These are phyloP conservation scores for Podosphaera fusca DNA, from an alignment of 2,329 filamentous ascomycete genomes.

Conservation along the genomic window DNA sequence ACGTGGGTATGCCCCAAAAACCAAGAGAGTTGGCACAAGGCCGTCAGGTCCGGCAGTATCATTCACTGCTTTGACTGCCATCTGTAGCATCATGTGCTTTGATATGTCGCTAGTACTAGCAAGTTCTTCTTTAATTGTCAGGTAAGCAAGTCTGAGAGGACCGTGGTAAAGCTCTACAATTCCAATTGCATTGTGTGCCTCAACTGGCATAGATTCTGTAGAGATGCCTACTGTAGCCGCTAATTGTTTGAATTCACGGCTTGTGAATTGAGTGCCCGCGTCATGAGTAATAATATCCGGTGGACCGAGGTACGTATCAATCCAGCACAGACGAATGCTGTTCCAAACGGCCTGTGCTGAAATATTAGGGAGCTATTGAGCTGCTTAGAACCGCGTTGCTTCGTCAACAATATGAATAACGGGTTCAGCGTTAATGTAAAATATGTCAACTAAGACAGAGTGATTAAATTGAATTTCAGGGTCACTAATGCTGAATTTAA, in stretches of 20 bases:
- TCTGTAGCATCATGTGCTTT: background rate
- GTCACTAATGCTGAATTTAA: no score
- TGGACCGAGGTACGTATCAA: slow-evolving; percentile 2
- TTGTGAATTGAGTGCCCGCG: slow-evolving; percentile 3
- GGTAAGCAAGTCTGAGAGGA: background rate
- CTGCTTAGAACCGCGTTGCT: slow-evolving; percentile 1
- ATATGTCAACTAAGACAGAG: slow-evolving; percentile 1
- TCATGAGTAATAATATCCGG: background rate
- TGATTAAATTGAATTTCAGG: no score
- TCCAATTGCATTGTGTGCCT: slow-evolving; percentile 1
- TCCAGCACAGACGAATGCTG: slow-evolving; percentile 1
- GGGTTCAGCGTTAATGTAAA: slow-evolving; percentile 2
- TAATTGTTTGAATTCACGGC: slow-evolving; percentile 1
- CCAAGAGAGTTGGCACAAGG: background rate
- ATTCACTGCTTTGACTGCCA: background rate
- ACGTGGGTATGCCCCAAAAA: background rate
- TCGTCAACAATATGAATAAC: slow-evolving; percentile 2
- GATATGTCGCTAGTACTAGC: background rate
- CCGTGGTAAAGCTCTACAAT: background rate
- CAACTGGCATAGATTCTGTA: background rate
- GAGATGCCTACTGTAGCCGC: background rate
- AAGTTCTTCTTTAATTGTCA: background rate
- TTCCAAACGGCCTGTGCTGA: background rate
- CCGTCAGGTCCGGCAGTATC: background rate
- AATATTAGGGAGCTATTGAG: background rate